Evolutionary conservation across 176 grass and related monocot genomes (phyloP), one percentile per base, ranked within the genome.

Genomic region (Coix lacrymajobi): DNA sequence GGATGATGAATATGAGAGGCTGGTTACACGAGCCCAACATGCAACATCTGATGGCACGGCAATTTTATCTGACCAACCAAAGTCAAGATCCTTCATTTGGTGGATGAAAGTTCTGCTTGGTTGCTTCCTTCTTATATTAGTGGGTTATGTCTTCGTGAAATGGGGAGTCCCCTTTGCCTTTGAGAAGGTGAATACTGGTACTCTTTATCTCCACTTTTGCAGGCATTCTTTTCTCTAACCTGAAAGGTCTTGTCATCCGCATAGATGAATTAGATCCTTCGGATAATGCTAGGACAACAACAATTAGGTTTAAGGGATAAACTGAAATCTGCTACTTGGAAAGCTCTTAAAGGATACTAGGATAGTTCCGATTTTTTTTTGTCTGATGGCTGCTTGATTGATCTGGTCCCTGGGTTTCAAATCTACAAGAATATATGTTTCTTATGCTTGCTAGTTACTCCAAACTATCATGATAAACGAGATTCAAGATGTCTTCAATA

Each of bases 161-260:
- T 99, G 89, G 91, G 96, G 96, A 79, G 41, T 96, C 22, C 91
- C 89, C 68, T 90, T 99, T 87, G 83, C 88, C 40, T 99, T 99
- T 78, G 80, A 99, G 80, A 99, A 96, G 93, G 96, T 98, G 29
- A 79, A 40, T 1, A 0, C 26, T 20, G 9, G 10, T 45, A 66
- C 34, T 67, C 38, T 43, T 19, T 75, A 32, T 65, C 29, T n/a
- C 17, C 16, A 61, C 7, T 81, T 4, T 12, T 39, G 52, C 14
- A 74, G 5, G 1, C 43, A 16, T 0, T 44, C 2, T 38, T 51
- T 33, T 66, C n/a, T 11, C 33, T 68, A 28, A 38, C 16, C 28
- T 78, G 45, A 61, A 72, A 65, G 7, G 11, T 76, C 15, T 62
- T 64, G 14, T 69, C 40, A 29, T 33, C 13, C 6, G 4, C 14